Percentiles rank a stretch among this genome's conserved stretches.
Evolutionary conservation across 495 filamentous ascomycete genomes (phyloP).

Genomic region (Xylaria palmicola): DNA sequence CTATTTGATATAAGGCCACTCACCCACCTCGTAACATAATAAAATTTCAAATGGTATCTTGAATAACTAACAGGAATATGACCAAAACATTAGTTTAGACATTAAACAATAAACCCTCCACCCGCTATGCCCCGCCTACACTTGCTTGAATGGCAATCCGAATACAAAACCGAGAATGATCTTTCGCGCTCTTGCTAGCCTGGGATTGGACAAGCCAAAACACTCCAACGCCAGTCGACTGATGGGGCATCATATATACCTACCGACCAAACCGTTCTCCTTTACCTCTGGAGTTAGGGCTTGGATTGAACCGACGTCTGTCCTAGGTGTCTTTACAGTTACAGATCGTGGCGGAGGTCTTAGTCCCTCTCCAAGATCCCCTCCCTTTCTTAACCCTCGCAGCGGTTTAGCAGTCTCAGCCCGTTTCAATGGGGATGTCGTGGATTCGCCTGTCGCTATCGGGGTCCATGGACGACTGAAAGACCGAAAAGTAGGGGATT

Average conservation of each 20-base stretch:
- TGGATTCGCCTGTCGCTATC: not conserved
- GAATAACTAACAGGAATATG: constrained; percentile 1
- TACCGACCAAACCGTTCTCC: constrained; percentile 20
- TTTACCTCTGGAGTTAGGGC: constrained; percentile 10
- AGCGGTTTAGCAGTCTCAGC: constrained; percentile 17
- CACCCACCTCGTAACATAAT: not conserved
- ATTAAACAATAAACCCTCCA: constrained; percentile 6
- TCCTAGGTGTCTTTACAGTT: constrained; percentile 9
- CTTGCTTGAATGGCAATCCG: not conserved
- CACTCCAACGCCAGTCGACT: too few species aligned
- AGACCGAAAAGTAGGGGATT: constrained; percentile 25
- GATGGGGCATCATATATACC: constrained; percentile 18
- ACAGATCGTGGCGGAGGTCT: constrained; percentile 20
- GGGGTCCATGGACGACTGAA: constrained; percentile 29
- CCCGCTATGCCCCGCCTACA: constrained; percentile 13
- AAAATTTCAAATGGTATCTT: constrained; percentile 18
- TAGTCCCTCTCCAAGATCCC: not conserved
- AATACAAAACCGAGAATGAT: not conserved
- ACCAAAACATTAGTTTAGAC: constrained; percentile 13
- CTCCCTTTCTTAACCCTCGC: not conserved
- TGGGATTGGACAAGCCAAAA: not conserved
- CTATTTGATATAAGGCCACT: not conserved
- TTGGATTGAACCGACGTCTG: constrained; percentile 13
- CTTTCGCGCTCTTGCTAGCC: not conserved
- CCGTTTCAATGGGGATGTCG: constrained; percentile 12